These are phyloP conservation scores for Diplodia seriata DNA, from an alignment of 2,329 filamentous ascomycete species.

Conservation along the genomic window DNA sequence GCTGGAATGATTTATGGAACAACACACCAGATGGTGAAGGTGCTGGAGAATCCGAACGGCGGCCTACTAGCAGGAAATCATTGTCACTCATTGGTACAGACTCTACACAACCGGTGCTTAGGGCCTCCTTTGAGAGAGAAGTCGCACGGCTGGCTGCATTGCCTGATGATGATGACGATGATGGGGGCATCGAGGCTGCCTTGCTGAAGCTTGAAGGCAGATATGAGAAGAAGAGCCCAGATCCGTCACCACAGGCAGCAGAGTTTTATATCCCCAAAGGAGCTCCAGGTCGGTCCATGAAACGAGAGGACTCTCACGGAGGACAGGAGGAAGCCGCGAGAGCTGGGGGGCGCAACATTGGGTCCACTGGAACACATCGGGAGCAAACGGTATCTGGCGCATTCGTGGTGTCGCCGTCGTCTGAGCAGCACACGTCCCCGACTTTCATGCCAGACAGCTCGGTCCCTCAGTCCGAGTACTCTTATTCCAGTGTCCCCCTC, in stretches of 20 bases:
- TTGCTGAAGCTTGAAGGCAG: constrained; percentile 90
- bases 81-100: constrained; percentile 58
- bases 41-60: neutral
- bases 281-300: constrained; percentile 16
- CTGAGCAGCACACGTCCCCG: constrained; percentile 34
- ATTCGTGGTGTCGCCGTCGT: constrained; percentile 10
- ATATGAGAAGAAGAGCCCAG: constrained; percentile 62
- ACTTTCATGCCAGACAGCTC: constrained; percentile 38
- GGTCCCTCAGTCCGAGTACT: constrained; percentile 70
- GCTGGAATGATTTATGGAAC: constrained; percentile 32
- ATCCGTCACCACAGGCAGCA: constrained; percentile 14
- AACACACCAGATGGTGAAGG: neutral
- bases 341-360: neutral
- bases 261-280: constrained; percentile 23
- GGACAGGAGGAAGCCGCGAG: neutral
- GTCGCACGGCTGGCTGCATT: constrained; percentile 87
- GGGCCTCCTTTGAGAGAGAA: constrained; percentile 83
- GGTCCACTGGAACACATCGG: neutral
- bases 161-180: constrained; percentile 76
- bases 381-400: constrained; percentile 1
- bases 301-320: constrained; percentile 28
- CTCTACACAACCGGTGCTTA: constrained; percentile 62
- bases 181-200: constrained; percentile 91
- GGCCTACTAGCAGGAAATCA: constrained; percentile 38
- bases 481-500: constrained; percentile 78